A percentile compares a stretch with the other conserved stretches of the same genome.
Evolutionary conservation across 1,284 basidiomycete genomes (phyloP).

Genomic region (Marasmius fiardii): DNA sequence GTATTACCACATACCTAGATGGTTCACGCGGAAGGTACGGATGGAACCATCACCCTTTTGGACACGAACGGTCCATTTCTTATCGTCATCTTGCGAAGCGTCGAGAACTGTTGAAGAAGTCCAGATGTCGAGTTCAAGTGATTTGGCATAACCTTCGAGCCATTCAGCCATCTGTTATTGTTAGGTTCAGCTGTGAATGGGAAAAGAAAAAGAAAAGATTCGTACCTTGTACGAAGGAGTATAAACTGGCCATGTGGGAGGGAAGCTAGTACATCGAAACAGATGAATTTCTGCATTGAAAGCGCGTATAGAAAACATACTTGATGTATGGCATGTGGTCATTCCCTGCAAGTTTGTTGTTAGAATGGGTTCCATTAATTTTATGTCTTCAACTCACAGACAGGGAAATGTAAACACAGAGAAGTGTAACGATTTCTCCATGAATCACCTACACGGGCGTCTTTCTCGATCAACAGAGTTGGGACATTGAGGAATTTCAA

Average conservation of each 20-base stretch:
- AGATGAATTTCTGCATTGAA: constrained; percentile 1
- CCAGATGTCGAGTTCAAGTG: constrained; percentile 68
- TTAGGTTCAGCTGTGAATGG: not conserved
- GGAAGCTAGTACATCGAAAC: constrained; percentile 41
- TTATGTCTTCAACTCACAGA: constrained; percentile 44
- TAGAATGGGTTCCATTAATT: constrained; percentile 7
- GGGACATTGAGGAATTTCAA: constrained; percentile 55
- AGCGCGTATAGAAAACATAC: constrained; percentile 19
- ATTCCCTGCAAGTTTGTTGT: constrained; percentile 34
- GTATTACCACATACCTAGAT: constrained; percentile 18
- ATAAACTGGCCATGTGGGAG: constrained; percentile 59
- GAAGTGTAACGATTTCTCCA: constrained; percentile 62
- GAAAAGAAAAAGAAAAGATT: not conserved
- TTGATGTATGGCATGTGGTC: constrained; percentile 54
- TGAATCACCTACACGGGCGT: constrained; percentile 53
- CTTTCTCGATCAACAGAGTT: constrained; percentile 56
- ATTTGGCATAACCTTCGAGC: constrained; percentile 63
- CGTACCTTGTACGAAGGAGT: constrained; percentile 52
- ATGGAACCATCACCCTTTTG: constrained; percentile 38
- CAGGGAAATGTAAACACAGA: constrained; percentile 62
- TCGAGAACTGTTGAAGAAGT: constrained; percentile 46
- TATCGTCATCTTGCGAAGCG: constrained; percentile 42
- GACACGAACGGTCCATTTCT: constrained; percentile 55
- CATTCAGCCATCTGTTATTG: constrained; percentile 58
- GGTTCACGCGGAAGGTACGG: constrained; percentile 49